Base-by-base conservation (phyloP, 306 rosid genomes). In the Oxytropis ochrocephala region DNA sequence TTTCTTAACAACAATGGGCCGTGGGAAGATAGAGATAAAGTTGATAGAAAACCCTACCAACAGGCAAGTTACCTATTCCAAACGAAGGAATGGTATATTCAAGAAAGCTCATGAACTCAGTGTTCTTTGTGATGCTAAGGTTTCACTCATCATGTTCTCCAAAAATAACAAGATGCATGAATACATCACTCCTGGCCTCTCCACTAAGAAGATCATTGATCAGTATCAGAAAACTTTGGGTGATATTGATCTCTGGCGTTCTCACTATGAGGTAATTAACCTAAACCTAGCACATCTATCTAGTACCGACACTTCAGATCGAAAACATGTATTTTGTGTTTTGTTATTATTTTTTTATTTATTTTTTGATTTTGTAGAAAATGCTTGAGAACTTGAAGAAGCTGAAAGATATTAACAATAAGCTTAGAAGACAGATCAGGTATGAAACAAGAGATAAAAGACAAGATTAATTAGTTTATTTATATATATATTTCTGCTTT, bases 81-180 rank as follows among this genome's bases (percentile, higher is more conserved):
- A 89, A 69, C 59, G 96, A 59, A 18, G 96, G 7, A 88, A 83
- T 81, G 97, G 97, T 55, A 82, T 92, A 70, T 77, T 85, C 86
- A 92, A 92, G 95, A 92, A 92, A 80, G 97, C 97, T 68, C 74
- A 82, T 41, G 97, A 92, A 76, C 97, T 92, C 75, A 81, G 92
- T 51, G 92, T 92, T 71, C 88, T 92, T 0, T 92, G 97, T 21
- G 97, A 92, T 64, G 97, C 97, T 54, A 87, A 66, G 80, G 95
- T 89, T 24, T 92, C 90, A 3, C 85, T 92, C 67, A 82, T 92
- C 86, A 89, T 92, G 90, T 74, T 89, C 85, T 87, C 97, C 41
- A 81, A 70, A 58, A 79, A 77, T 56, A 69, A 74, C 51, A 87
- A 80, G 85, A 44, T 89, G 83, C 89, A 83, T 12, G 95, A 92